Percentiles rank a stretch among this genome's conserved stretches.
Evolutionary conservation across 352 stramenopile genomes (phyloP).

Genomic region (Thalassiosira gravida): DNA sequence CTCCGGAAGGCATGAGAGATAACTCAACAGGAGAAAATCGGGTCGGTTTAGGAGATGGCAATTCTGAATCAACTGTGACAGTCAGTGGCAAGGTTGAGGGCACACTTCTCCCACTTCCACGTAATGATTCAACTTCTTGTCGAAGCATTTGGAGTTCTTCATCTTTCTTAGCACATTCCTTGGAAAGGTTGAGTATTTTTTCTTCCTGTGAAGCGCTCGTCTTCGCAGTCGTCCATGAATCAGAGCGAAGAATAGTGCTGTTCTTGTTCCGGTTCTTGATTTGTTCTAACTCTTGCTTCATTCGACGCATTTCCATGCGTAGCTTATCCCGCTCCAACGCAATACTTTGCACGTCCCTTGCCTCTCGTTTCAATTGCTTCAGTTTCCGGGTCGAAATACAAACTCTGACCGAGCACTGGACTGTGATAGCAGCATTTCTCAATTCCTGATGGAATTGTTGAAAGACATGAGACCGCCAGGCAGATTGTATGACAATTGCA

Average conservation of each 20-base stretch:
- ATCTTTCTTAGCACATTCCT: slow-evolving; percentile 56
- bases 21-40: slow-evolving; percentile 21
- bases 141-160: slow-evolving; percentile 50
- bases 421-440: slow-evolving; percentile 21
- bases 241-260: slow-evolving; percentile 23
- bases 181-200: slow-evolving; percentile 41
- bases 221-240: slow-evolving; percentile 16
- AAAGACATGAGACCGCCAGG: slow-evolving; percentile 41
- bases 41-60: slow-evolving; percentile 12
- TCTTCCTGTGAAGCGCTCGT: slow-evolving; percentile 33
- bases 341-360: slow-evolving; percentile 56
- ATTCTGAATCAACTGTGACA: slow-evolving; percentile 38
- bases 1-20: background rate
- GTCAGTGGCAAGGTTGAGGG: slow-evolving; percentile 37
- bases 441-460: slow-evolving; percentile 12
- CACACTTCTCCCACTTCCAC: slow-evolving; percentile 37
- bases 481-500: slow-evolving; percentile 62
- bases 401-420: slow-evolving; percentile 62
- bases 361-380: slow-evolving; percentile 46
- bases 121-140: slow-evolving; percentile 53
- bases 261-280: slow-evolving; percentile 21
- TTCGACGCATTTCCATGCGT: slow-evolving; percentile 54
- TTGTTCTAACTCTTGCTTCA: slow-evolving; percentile 62
- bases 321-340: slow-evolving; percentile 65
- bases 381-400: slow-evolving; percentile 34